Evolutionary conservation across 805 yeast genomes (phyloP).

Genomic region (Komagataella mondaviorum): DNA sequence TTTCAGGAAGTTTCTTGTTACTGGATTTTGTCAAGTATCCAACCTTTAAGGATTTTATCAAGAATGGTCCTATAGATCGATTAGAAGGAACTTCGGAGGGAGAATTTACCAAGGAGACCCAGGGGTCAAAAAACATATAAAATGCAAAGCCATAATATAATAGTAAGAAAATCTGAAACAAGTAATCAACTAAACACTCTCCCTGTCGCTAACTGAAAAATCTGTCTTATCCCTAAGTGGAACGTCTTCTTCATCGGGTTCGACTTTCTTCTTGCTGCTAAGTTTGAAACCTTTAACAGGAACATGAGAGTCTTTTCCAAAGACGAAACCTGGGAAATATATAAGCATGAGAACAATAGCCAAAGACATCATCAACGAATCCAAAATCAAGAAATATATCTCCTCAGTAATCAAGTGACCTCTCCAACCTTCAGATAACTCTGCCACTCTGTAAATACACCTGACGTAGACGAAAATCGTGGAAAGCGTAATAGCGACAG

Average conservation of each 20-base stretch:
- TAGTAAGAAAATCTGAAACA: too few species aligned
- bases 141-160: background rate
- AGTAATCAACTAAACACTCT: background rate
- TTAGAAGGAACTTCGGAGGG: background rate
- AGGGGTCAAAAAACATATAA: background rate
- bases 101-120: background rate
- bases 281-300: slow-evolving; percentile 3
- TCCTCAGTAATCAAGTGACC: slow-evolving; percentile 55
- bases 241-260: background rate
- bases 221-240: background rate
- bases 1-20: background rate
- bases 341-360: slow-evolving; percentile 33
- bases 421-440: slow-evolving; percentile 58
- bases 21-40: background rate
- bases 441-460: slow-evolving; percentile 62
- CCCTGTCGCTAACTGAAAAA: background rate
- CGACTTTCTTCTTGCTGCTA: background rate
- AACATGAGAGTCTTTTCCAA: slow-evolving; percentile 13
- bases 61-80: background rate
- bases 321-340: slow-evolving; percentile 52
- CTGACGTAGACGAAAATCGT: slow-evolving; percentile 47
- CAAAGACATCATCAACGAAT: slow-evolving; percentile 46
- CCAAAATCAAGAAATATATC: slow-evolving; percentile 42
- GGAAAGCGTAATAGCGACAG: slow-evolving; percentile 29
- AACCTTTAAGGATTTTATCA: background rate